These are phyloP conservation scores for Phanerodontia chrysosporium DNA, from an alignment of 768 basidiomycete species.

Conservation along the genomic window DNA sequence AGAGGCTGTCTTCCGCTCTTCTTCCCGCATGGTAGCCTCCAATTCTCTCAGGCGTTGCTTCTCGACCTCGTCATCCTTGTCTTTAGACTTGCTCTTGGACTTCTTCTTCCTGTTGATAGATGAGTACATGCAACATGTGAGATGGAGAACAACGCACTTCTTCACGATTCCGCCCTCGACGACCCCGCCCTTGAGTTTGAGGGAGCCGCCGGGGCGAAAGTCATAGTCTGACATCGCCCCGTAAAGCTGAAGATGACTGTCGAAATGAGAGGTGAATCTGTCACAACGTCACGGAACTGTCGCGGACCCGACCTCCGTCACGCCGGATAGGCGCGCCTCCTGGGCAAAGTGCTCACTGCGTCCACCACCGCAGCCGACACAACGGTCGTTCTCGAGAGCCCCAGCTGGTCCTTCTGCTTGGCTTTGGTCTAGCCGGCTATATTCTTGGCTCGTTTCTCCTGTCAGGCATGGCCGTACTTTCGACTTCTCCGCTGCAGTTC, in stretches of 20 bases:
- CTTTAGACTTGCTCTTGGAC: constrained; percentile 50
- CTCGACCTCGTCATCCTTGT: constrained; percentile 35
- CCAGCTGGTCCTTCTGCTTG: not conserved
- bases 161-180: constrained; percentile 77
- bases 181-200: constrained; percentile 85
- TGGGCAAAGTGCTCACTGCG: constrained; percentile 7
- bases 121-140: not conserved
- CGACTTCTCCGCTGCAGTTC: constrained; percentile 59
- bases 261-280: constrained; percentile 14
- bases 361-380: constrained; percentile 4
- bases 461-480: constrained; percentile 64
- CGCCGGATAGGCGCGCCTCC: constrained; percentile 1
- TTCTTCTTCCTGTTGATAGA: constrained; percentile 70
- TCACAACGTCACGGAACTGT: constrained; percentile 21
- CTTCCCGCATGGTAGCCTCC: constrained; percentile 36
- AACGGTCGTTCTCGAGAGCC: not conserved
- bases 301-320: not conserved
- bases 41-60: constrained; percentile 47
- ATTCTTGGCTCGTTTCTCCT: not conserved
- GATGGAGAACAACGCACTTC: constrained; percentile 49
- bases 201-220: constrained; percentile 79
- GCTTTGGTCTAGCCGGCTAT: not conserved
- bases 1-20: constrained; percentile 35
- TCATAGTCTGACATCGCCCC: constrained; percentile 76
- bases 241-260: constrained; percentile 12